phyloP scores from a whole-genome alignment of 1,284 basidiomycete genomes.

The Cutaneotrichosporon sp. region DNA sequence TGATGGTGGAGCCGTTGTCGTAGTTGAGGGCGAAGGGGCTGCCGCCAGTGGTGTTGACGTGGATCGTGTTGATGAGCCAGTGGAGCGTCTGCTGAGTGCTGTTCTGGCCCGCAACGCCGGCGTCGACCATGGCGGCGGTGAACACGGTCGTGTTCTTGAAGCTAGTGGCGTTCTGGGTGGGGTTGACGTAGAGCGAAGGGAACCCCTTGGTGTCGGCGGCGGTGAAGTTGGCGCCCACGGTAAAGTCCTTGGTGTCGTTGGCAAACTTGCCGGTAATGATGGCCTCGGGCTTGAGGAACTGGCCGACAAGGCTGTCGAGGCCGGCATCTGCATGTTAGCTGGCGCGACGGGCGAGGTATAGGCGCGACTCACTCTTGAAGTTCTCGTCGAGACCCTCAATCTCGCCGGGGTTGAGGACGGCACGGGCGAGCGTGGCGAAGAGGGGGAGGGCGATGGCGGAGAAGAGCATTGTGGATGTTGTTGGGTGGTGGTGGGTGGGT shows the following conservation, averaged over 20 bases:
- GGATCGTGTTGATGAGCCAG: constrained; percentile 68
- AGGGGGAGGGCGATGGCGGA: constrained; percentile 5
- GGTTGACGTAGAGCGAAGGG: constrained; percentile 77
- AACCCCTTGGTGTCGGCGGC: constrained; percentile 63
- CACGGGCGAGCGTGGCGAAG: constrained; percentile 8
- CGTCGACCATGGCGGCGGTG: constrained; percentile 68
- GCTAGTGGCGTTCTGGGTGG: not conserved
- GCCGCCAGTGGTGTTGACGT: constrained; percentile 54
- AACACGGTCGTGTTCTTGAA: constrained; percentile 35
- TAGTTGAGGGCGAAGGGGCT: constrained; percentile 19
- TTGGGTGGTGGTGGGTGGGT: not conserved
- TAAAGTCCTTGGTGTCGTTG: constrained; percentile 5
- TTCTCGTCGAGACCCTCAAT: constrained; percentile 1
- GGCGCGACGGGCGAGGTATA: not conserved
- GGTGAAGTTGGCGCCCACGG: constrained; percentile 8
- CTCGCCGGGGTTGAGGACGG: constrained; percentile 6
- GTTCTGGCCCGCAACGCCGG: constrained; percentile 56
- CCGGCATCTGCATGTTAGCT: constrained; percentile 3
- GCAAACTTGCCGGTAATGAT: constrained; percentile 12
- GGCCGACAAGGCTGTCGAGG: constrained; percentile 7
- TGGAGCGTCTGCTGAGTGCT: constrained; percentile 56
- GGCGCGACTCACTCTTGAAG: constrained; percentile 12
- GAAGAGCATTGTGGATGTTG: constrained; percentile 9
- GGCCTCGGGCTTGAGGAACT: constrained; percentile 12
- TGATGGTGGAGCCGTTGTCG: constrained; percentile 40